Percentiles rank a stretch among this genome's conserved stretches.
Evolutionary conservation across 1,139 yeast species (phyloP).

Genomic region (Torulaspora globosa): DNA sequence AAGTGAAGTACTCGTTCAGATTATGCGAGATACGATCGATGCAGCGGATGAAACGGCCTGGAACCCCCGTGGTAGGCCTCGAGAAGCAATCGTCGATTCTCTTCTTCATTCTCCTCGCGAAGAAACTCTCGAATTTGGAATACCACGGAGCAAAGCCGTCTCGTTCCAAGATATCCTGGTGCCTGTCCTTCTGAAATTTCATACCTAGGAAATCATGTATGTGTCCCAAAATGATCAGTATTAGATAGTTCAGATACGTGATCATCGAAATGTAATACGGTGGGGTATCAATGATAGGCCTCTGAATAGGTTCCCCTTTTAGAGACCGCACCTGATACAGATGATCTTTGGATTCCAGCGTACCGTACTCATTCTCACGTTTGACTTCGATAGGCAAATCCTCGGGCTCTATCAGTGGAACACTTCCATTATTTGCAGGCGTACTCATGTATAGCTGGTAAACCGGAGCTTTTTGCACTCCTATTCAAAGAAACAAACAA

Average conservation of each 20-base stretch:
- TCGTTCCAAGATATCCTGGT: conserved; percentile 63
- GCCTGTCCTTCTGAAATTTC: conserved; percentile 59
- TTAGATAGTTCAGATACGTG: conserved; percentile 79
- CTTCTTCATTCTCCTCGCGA: conserved; percentile 83
- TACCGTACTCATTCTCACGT: conserved; percentile 63
- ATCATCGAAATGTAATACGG: conserved; percentile 73
- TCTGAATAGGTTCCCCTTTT: conserved; percentile 50
- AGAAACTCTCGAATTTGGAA: conserved; percentile 89
- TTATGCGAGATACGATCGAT: conserved; percentile 69
- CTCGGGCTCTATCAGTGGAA: conserved; percentile 36
- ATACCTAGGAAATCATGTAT: conserved; percentile 84
- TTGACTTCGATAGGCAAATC: conserved; percentile 46
- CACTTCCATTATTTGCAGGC: conserved; percentile 25
- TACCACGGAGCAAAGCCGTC: conserved; percentile 97
- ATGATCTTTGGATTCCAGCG: conserved; percentile 53
- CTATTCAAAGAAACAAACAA: neutral
- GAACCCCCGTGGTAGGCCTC: conserved; percentile 93
- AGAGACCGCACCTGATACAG: conserved; percentile 50
- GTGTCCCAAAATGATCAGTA: conserved; percentile 84
- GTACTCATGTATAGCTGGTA: conserved; percentile 13
- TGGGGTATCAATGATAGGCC: conserved; percentile 75
- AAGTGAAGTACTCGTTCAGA: conserved; percentile 53
- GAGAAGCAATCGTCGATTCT: conserved; percentile 94
- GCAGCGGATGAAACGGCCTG: conserved; percentile 84
- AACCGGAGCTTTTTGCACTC: neutral